A percentile compares a stretch with the other conserved stretches of the same genome.
Conservation (phyloP, 805 yeast species). For the Hemisphaericaspora nanyangensis region DNA sequence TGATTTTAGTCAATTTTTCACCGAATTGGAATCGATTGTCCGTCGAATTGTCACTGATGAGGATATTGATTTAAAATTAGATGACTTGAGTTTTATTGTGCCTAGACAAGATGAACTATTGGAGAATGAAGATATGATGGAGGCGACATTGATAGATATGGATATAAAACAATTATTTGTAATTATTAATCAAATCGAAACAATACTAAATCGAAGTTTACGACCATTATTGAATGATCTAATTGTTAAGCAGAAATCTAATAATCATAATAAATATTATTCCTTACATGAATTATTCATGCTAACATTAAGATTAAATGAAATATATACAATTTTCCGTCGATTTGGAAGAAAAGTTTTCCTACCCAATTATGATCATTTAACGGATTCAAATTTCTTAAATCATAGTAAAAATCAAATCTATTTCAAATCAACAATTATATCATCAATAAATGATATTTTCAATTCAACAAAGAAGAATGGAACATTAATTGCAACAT, state of each 20-base stretch:
- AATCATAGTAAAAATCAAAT: slow-evolving; percentile 22
- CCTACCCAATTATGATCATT: slow-evolving; percentile 39
- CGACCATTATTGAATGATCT: slow-evolving; percentile 15
- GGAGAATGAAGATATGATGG: slow-evolving; percentile 15
- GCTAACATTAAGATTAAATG: slow-evolving; percentile 45
- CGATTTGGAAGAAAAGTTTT: slow-evolving; percentile 46
- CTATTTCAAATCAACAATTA: slow-evolving; percentile 21
- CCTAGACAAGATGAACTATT: slow-evolving; percentile 14
- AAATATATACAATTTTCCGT: slow-evolving; percentile 44
- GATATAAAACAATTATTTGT: slow-evolving; percentile 31
- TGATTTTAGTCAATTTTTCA: slow-evolving; percentile 9
- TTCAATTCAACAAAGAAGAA: slow-evolving; percentile 46
- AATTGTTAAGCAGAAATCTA: slow-evolving; percentile 9
- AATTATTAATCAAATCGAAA: slow-evolving; percentile 22
- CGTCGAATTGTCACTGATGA: slow-evolving; percentile 16
- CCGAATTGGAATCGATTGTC: slow-evolving; percentile 19
- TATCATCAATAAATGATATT: slow-evolving; percentile 28
- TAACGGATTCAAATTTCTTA: slow-evolving; percentile 40
- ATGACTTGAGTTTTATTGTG: slow-evolving; percentile 12
- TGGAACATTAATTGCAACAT: slow-evolving; percentile 44
- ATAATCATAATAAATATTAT: slow-evolving; percentile 12
- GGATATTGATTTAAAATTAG: slow-evolving; percentile 25
- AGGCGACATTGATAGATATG: slow-evolving; percentile 35
- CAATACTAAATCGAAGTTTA: slow-evolving; percentile 21
- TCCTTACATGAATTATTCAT: slow-evolving; percentile 47